A percentile compares a stretch with the other conserved stretches of the same genome.
phyloP scores from a whole-genome alignment of 495 filamentous ascomycete species.

The Penicillium paradoxum region DNA sequence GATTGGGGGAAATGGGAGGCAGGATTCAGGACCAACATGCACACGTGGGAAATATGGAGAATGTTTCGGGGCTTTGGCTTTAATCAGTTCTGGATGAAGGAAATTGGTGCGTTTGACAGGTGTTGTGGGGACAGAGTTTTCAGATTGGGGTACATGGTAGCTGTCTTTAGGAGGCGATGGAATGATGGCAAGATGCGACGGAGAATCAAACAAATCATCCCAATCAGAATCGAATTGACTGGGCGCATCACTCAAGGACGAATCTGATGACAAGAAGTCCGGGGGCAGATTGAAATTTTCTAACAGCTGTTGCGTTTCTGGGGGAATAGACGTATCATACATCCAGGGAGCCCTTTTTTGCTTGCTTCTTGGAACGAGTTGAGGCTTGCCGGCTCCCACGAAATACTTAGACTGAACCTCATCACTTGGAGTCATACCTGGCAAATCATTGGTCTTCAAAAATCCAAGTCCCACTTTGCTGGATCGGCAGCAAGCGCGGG shows the following conservation, averaged over 20 bases:
- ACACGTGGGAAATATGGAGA: constrained; percentile 45
- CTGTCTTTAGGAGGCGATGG: not conserved
- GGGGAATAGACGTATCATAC: constrained; percentile 6
- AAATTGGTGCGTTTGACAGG: constrained; percentile 3
- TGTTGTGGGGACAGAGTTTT: not conserved
- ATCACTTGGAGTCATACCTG: constrained; percentile 32
- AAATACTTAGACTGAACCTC: constrained; percentile 45
- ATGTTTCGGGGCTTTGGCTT: constrained; percentile 27
- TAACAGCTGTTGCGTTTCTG: constrained; percentile 11
- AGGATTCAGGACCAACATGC: constrained; percentile 50
- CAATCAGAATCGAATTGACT: constrained; percentile 21
- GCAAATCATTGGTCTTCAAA: constrained; percentile 41
- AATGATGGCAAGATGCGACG: not conserved
- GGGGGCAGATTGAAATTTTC: constrained; percentile 11
- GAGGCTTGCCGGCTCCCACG: not conserved
- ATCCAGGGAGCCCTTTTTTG: not conserved
- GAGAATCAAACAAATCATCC: constrained; percentile 2
- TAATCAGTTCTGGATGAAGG: constrained; percentile 3
- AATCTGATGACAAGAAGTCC: constrained; percentile 30
- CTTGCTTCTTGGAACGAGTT: not conserved
- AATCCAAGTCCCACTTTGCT: constrained; percentile 30
- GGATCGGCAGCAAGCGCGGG: constrained; percentile 14
- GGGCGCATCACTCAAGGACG: constrained; percentile 29
- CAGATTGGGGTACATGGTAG: not conserved
- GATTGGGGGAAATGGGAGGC: constrained; percentile 68